Conservation (phyloP, 495 filamentous ascomycete species). For the Annulohypoxylon nitens region DNA sequence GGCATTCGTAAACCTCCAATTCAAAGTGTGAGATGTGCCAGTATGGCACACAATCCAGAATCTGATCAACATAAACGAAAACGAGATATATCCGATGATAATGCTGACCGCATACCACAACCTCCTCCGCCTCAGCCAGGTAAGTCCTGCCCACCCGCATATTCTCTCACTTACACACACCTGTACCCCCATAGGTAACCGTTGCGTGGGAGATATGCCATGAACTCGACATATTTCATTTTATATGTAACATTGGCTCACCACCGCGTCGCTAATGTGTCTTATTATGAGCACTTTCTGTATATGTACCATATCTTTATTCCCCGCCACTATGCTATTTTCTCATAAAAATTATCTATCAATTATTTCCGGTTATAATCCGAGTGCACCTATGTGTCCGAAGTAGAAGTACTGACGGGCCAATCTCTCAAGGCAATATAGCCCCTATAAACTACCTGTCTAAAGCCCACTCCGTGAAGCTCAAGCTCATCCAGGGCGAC, state of each 20-base stretch:
- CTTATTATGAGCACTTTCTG: constrained; percentile 11
- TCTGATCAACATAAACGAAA: constrained; percentile 59
- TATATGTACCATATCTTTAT: constrained; percentile 32
- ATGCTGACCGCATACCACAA: constrained; percentile 59
- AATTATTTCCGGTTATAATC: constrained; percentile 9
- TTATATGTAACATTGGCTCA: constrained; percentile 31
- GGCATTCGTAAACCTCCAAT: constrained; percentile 35
- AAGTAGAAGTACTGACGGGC: constrained; percentile 36
- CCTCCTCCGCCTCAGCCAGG: constrained; percentile 60
- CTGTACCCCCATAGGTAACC: constrained; percentile 37
- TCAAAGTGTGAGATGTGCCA: constrained; percentile 38
- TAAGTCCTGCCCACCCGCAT: constrained; percentile 48
- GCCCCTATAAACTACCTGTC: constrained; percentile 85
- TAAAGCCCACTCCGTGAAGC: constrained; percentile 52
- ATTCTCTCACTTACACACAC: constrained; percentile 37
- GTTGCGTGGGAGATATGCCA: constrained; percentile 17
- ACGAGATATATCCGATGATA: constrained; percentile 57
- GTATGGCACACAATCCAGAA: constrained; percentile 52
- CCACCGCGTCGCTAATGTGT: constrained; percentile 15
- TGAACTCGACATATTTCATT: constrained; percentile 19
- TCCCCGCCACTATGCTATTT: constrained; percentile 38
- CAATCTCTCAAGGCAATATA: constrained; percentile 56
- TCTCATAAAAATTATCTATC: constrained; percentile 8
- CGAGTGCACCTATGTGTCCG: neutral
- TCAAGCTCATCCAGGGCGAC: constrained; percentile 63